Evolutionary conservation across 179 eudicot species (phyloP).

Genomic region (Spergularia azorica): DNA sequence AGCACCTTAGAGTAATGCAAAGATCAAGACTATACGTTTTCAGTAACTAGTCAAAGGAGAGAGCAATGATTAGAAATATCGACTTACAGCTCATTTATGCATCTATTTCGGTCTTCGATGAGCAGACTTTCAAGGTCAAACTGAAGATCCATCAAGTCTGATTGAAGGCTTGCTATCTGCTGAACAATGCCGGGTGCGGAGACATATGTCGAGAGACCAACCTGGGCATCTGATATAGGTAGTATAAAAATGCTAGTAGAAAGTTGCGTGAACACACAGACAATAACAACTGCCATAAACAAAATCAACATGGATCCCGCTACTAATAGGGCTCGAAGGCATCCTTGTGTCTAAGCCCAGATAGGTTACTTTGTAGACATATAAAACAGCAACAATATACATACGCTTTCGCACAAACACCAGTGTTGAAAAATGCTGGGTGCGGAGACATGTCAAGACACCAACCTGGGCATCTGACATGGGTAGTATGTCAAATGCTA

Average conservation of each 20-base stretch:
- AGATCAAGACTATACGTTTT: neutral
- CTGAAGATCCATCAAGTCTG: conserved; percentile 78
- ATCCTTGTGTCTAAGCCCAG: neutral
- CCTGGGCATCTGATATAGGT: conserved; percentile 70
- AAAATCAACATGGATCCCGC: neutral
- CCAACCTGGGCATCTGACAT: no score
- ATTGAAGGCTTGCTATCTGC: conserved; percentile 82
- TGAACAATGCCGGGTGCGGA: conserved; percentile 96
- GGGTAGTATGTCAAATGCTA: no score
- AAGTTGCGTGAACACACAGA: no score
- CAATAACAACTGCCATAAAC: no score
- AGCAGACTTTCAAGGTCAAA: conserved; percentile 90
- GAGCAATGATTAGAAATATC: conserved; percentile 14
- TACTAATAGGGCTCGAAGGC: neutral
- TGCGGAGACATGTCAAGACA: no score
- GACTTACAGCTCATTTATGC: conserved; percentile 96
- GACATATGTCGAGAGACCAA: conserved; percentile 77
- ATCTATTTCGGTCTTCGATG: conserved; percentile 85
- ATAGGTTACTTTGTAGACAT: neutral
- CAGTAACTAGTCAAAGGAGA: neutral
- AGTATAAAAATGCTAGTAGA: neutral
- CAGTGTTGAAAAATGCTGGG: no score
- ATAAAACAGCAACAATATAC: neutral
- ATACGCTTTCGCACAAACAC: no score
- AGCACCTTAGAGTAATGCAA: conserved; percentile 11